Conservation (phyloP, 495 filamentous ascomycete species). For the Penicillium lagena region DNA sequence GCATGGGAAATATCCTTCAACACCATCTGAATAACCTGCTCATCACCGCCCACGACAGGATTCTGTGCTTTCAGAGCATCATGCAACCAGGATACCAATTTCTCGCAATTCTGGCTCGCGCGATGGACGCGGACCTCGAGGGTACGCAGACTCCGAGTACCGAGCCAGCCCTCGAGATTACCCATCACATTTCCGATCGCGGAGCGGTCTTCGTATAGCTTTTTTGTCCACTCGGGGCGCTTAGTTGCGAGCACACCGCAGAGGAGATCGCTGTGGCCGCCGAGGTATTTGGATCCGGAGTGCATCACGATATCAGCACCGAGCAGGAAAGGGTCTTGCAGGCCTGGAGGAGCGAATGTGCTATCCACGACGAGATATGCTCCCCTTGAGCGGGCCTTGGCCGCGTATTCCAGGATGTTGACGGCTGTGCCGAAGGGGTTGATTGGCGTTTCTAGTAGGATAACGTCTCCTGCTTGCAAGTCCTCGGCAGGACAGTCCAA, state of each 20-base stretch:
- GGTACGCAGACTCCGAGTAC: constrained; percentile 71
- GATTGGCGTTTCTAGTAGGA: constrained; percentile 81
- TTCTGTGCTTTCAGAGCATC: constrained; percentile 24
- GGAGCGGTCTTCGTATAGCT: constrained; percentile 55
- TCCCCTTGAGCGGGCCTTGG: constrained; percentile 58
- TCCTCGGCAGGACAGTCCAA: constrained; percentile 49
- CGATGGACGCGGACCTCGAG: constrained; percentile 68
- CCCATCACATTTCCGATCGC: constrained; percentile 74
- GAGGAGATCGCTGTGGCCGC: constrained; percentile 83
- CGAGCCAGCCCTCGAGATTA: constrained; percentile 80
- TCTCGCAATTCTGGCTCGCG: constrained; percentile 58
- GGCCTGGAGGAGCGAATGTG: constrained; percentile 82
- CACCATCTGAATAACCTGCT: constrained; percentile 34
- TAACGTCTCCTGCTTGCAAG: constrained; percentile 63
- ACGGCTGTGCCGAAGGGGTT: constrained; percentile 76
- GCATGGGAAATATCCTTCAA: constrained; percentile 65
- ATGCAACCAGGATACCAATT: constrained; percentile 62
- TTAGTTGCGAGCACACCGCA: constrained; percentile 67
- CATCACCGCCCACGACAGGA: constrained; percentile 18
- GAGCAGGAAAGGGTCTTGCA: constrained; percentile 71
- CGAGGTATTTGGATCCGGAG: constrained; percentile 84
- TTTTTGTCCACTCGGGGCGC: constrained; percentile 44
- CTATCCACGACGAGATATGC: constrained; percentile 74
- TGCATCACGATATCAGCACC: constrained; percentile 83
- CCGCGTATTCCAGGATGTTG: constrained; percentile 57